Evolutionary conservation across 139 green algal species (phyloP), one percentile per base, ranked within the genome.

Genomic region (Gonium pectorale): DNA sequence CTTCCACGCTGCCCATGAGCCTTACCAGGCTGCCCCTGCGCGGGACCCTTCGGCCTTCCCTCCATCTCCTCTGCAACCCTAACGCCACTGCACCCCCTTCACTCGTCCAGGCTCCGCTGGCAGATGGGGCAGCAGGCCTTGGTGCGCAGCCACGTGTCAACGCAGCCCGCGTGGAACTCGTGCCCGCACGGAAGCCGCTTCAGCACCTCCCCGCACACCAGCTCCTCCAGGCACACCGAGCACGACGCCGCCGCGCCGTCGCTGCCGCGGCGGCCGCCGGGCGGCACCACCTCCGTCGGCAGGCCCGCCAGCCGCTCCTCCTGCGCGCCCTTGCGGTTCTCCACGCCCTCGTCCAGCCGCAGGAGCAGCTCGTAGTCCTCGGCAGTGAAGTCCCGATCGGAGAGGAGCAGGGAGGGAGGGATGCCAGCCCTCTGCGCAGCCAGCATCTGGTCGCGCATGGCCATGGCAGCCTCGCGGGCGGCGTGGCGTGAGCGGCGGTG

Each of bases 361-460:
- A 87, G 90, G 69, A 96, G 88, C 86, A 81, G 26, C 72, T 96
- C 93, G 60, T 96, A 96, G 77, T 95, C 92, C 43, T 93, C 92
- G 33, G 84, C 49, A 5, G 80, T 83, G 38, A 86, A 83, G 63
- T 89, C 79, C 22, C 86, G 70, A 38, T 84, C 69, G 31, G 67
- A 70, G 6, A 86, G 67, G 37, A 87, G 75, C 44, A 82, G 67
- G 37, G 52, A 37, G 17, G 40, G 27, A 0, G 78, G 78, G 22
- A 84, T 49, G 31, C 78, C 78, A 0, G 78, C 62, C 29, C 78
- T 62, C 43, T 74, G 62, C 33, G 78, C 78, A 31, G 62, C 63
- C 62, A 43, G 4, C 63, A 84, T 19, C 78, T 71, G 59, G 31
- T 84, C 63, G 2, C 63, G 78, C 62, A 84, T 69, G 37, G 52